These are phyloP conservation scores for Melaleuca quinquenervia DNA, from an alignment of 345 rosid species.

Conservation along the genomic window DNA sequence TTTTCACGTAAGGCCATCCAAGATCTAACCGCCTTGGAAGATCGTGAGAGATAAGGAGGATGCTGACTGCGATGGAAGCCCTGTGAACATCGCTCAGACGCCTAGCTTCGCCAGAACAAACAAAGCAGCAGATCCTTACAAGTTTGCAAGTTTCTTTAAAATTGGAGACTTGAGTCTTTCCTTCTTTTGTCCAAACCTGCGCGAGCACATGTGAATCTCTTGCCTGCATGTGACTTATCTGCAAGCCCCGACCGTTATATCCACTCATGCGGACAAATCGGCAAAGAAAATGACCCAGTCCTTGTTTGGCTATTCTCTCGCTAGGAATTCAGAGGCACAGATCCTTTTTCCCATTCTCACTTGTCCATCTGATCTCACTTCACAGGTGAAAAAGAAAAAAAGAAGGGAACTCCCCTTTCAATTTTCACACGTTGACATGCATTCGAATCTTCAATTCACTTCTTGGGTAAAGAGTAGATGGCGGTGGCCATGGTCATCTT, in stretches of 20 bases:
- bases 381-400: neutral
- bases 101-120: neutral
- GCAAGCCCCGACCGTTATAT: neutral
- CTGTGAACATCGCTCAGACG: neutral
- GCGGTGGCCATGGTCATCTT: neutral
- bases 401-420: neutral
- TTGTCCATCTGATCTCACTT: neutral
- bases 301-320: neutral
- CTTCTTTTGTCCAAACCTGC: neutral
- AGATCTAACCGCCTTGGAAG: neutral
- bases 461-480: neutral
- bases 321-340: neutral
- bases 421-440: neutral
- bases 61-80: neutral
- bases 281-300: neutral
- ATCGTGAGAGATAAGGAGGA: neutral
- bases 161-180: neutral
- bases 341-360: neutral
- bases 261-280: neutral
- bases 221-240: slow-evolving; percentile 4
- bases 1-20: neutral
- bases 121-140: neutral
- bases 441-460: neutral
- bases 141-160: neutral
- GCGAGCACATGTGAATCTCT: neutral